Evolutionary conservation across 164 flowering plant genomes (phyloP).

Genomic region (Vitis vinifera): ASM3070453v1 NC_081808.1:18729001-18729500

Average conservation of each 20-base stretch:
- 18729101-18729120: conserved; percentile 92
- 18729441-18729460: too few relatives aligned
- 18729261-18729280: conserved; percentile 1
- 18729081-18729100: conserved; percentile 91
- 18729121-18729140: conserved; percentile 69
- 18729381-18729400: too few relatives aligned
- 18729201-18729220: conserved; percentile 68
- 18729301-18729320: too few relatives aligned
- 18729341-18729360: too few relatives aligned
- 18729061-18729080: conserved; percentile 92
- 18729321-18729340: too few relatives aligned
- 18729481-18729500: too few relatives aligned
- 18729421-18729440: too few relatives aligned
- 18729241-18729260: neutral
- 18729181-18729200: conserved; percentile 70
- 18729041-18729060: conserved; percentile 81
- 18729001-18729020: conserved; percentile 43
- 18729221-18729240: conserved; percentile 58
- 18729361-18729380: too few relatives aligned
- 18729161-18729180: conserved; percentile 53
- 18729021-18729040: conserved; percentile 72
- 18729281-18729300: neutral
- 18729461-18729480: too few relatives aligned
- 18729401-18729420: too few relatives aligned
- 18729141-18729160: conserved; percentile 88